These are phyloP conservation scores for Pichia thaimueangensis DNA, from an alignment of 805 yeast species.

Conservation along the genomic window DNA sequence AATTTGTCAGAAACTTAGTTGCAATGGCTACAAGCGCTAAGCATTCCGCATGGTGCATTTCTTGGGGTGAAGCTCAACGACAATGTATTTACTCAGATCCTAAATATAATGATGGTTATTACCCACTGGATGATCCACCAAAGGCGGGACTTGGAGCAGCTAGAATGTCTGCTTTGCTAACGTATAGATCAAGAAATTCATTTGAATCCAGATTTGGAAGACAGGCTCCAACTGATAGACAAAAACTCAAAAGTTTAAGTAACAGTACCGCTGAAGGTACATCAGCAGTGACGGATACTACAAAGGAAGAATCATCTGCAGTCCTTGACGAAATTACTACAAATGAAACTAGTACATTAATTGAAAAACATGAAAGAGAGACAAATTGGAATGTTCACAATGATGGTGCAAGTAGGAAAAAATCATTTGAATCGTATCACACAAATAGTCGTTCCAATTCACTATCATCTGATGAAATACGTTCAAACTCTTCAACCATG, in stretches of 20 bases:
- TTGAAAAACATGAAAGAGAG: constrained; percentile 37
- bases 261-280: background rate
- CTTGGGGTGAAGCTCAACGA: constrained; percentile 98
- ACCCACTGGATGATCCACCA: constrained; percentile 73
- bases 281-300: constrained; percentile 2
- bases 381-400: constrained; percentile 83
- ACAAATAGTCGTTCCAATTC: constrained; percentile 26
- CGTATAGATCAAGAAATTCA: constrained; percentile 87
- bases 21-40: constrained; percentile 92
- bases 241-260: constrained; percentile 19
- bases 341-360: too few relatives aligned
- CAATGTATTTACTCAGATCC: constrained; percentile 96
- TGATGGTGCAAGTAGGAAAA: constrained; percentile 50
- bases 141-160: constrained; percentile 88
- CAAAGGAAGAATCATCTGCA: constrained; percentile 19
- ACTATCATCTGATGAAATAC: constrained; percentile 16
- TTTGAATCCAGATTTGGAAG: constrained; percentile 93
- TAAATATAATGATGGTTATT: constrained; percentile 85
- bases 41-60: constrained; percentile 97
- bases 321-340: constrained; percentile 15
- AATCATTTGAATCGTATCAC: constrained; percentile 25
- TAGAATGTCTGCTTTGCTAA: constrained; percentile 90
- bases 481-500: constrained; percentile 6
- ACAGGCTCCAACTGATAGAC: constrained; percentile 43
- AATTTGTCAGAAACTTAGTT: constrained; percentile 63